Percentiles rank a stretch among this genome's conserved stretches.
These are phyloP conservation scores for Colletotrichum orchidophilum DNA, from an alignment of 2,329 filamentous ascomycete genomes.

Conservation along the genomic window DNA sequence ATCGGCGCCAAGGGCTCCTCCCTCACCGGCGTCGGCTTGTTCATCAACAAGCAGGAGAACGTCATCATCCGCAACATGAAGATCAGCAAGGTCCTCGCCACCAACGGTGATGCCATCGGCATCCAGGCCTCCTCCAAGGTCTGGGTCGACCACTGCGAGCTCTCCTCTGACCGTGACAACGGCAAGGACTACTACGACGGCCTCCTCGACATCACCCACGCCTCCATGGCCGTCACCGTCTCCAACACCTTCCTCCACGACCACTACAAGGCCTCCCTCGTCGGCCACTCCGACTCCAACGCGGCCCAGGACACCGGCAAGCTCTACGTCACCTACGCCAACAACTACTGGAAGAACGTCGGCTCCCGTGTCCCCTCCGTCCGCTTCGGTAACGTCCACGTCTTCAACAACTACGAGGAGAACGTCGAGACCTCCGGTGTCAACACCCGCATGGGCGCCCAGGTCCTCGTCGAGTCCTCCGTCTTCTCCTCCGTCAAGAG, in stretches of 20 bases:
- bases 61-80: constrained; percentile 72
- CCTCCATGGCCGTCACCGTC: constrained; percentile 67
- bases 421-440: constrained; percentile 54
- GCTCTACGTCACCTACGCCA: constrained; percentile 71
- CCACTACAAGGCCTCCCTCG: constrained; percentile 65
- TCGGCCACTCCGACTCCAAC: constrained; percentile 70
- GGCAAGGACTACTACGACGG: constrained; percentile 79
- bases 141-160: constrained; percentile 75
- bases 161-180: constrained; percentile 66
- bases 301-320: constrained; percentile 66
- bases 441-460: constrained; percentile 66
- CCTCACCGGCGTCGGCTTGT: constrained; percentile 59
- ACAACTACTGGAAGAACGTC: constrained; percentile 73
- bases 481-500: constrained; percentile 53
- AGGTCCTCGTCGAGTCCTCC: constrained; percentile 67
- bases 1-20: constrained; percentile 50
- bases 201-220: constrained; percentile 71
- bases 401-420: constrained; percentile 62
- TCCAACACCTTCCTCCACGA: constrained; percentile 52
- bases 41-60: constrained; percentile 62
- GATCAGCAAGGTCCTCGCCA: constrained; percentile 65
- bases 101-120: constrained; percentile 67
- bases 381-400: constrained; percentile 73
- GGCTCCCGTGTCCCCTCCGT: constrained; percentile 71
- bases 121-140: constrained; percentile 66